phyloP scores from a whole-genome alignment of 2,329 filamentous ascomycete genomes.

The Penicillium frequentans region DNA sequence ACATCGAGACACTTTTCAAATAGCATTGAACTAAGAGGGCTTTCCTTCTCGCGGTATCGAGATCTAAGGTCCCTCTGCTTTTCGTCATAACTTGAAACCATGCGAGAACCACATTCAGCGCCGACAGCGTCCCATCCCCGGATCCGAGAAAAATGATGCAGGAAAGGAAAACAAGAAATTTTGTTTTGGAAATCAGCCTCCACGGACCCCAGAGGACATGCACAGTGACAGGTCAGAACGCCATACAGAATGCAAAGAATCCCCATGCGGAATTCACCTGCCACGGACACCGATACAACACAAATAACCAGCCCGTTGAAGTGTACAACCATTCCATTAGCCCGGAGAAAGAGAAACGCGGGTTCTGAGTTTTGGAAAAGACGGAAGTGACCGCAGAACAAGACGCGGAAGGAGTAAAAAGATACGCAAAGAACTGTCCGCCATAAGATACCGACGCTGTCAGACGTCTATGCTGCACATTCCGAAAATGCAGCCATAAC shows the following conservation, averaged over 20 bases:
- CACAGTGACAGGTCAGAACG: slow-evolving; percentile 40
- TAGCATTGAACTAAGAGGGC: slow-evolving; percentile 26
- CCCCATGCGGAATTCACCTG: slow-evolving; percentile 20
- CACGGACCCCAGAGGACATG: slow-evolving; percentile 36
- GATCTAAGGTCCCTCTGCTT: slow-evolving; percentile 16
- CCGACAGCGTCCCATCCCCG: slow-evolving; percentile 33
- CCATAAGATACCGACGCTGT: slow-evolving; percentile 43
- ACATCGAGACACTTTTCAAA: slow-evolving; percentile 18
- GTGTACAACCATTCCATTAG: slow-evolving; percentile 8
- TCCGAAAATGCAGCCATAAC: slow-evolving; percentile 41
- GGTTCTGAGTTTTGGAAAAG: slow-evolving; percentile 13
- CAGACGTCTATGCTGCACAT: slow-evolving; percentile 42
- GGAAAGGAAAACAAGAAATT: slow-evolving; percentile 24
- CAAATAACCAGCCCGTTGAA: not conserved
- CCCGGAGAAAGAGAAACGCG: slow-evolving; percentile 27
- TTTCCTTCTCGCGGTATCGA: slow-evolving; percentile 32
- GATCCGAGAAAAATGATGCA: slow-evolving; percentile 32
- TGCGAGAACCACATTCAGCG: slow-evolving; percentile 30
- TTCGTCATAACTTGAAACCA: slow-evolving; percentile 16
- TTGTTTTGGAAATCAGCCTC: slow-evolving; percentile 27
- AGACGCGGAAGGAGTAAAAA: slow-evolving; percentile 20
- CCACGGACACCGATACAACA: not conserved
- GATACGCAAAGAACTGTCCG: slow-evolving; percentile 29
- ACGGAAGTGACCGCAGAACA: slow-evolving; percentile 19
- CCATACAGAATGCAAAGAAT: slow-evolving; percentile 45